Base-by-base conservation (phyloP, 345 rosid species). In the Murraya paniculata region DNA sequence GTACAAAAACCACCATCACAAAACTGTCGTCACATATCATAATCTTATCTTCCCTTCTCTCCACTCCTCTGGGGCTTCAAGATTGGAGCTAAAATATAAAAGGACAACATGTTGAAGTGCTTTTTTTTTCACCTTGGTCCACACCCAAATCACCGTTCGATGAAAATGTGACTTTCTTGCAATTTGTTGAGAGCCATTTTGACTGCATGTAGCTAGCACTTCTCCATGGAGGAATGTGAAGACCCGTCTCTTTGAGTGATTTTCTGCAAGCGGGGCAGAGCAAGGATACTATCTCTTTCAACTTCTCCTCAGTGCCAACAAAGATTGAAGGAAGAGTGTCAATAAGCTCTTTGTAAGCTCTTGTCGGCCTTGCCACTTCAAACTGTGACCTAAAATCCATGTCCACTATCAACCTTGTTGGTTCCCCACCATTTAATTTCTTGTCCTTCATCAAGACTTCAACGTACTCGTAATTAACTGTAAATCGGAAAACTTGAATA, bases 221-320 rank as follows among this genome's bases (percentile, higher is more conserved):
- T 76, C 93, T 90, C 91, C 91, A 88, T 3, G 93, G 93, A 19
- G 89, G 88, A 28, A 88, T 27, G 62, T 80, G 64, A 53, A 88
- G 84, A 30, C 83, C 87, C 9, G 80, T 85, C 65, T 88, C 84
- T 62, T 83, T 78, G 58, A 90, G 81, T 0, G 89, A 87, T 41
- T 83, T 61, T 33, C 84, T 83, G 25, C 84, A 81, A 69, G 89
- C 93, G 38, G 84, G 58, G 68, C 90, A 87, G 21, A 88, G 69
- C 77, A 90, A 53, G 6, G 84, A 68, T 28, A 88, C 78, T 55
- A 86, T 77, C 73, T 78, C 82, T 13, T 77, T 76, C 1, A 90
- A 85, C 48, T 81, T 90, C 64, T 79, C 89, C 35, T 88, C 93
- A 2, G 61, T 79, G 4, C 84, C 88, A 9, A 88, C 87, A 24